phyloP scores from a whole-genome alignment of 2,329 filamentous ascomycete genomes.

The Colletotrichum lupini region DNA sequence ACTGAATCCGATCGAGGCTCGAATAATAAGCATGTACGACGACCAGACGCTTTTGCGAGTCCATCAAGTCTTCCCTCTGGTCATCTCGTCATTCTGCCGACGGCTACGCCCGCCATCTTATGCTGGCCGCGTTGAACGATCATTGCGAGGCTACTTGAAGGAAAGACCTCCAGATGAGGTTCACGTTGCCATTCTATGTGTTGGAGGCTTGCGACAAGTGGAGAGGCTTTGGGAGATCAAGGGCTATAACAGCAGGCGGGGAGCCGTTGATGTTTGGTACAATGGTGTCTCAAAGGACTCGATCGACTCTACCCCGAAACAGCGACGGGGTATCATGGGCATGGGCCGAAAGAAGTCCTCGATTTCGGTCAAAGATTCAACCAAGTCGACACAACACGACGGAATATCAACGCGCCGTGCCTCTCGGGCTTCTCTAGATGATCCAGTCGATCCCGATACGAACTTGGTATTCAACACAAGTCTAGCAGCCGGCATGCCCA shows the following conservation, averaged over 20 bases:
- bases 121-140: constrained; percentile 70
- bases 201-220: constrained; percentile 72
- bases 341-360: constrained; percentile 69
- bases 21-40: constrained; percentile 74
- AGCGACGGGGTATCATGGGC: constrained; percentile 62
- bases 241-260: constrained; percentile 70
- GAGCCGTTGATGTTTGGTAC: constrained; percentile 71
- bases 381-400: constrained; percentile 34
- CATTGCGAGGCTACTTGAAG: constrained; percentile 71
- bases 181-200: constrained; percentile 68
- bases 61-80: constrained; percentile 72
- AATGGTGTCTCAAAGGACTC: constrained; percentile 59
- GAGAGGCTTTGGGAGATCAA: constrained; percentile 75
- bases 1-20: constrained; percentile 69
- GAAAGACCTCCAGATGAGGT: constrained; percentile 72
- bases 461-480: constrained; percentile 66
- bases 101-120: constrained; percentile 73
- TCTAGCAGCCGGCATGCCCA: constrained; percentile 70
- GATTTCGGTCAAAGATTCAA: constrained; percentile 46
- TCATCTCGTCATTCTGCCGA: constrained; percentile 73
- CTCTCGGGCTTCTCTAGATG: constrained; percentile 17
- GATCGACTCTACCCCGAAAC: constrained; percentile 56
- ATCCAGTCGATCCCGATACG: constrained; percentile 26
- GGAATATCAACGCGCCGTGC: constrained; percentile 18
- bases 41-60: constrained; percentile 71